Evolutionary conservation across 2,329 filamentous ascomycete species (phyloP).

Genomic region (Eurotiales sp.): DNA sequence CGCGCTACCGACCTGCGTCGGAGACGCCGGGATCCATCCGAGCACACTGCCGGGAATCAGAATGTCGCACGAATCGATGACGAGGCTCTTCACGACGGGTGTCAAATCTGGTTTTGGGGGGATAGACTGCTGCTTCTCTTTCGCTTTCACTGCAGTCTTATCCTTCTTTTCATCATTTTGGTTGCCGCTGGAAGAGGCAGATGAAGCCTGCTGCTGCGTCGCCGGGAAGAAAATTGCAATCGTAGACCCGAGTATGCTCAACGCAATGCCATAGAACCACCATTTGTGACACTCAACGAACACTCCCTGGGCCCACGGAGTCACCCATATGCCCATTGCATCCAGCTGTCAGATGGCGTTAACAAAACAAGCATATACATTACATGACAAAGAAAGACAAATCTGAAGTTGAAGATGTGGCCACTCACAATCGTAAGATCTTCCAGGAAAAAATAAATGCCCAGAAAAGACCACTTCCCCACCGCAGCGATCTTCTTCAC

Average conservation of each 20-base stretch:
- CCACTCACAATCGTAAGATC: constrained; percentile 57
- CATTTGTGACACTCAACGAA: constrained; percentile 62
- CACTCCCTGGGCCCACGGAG: constrained; percentile 43
- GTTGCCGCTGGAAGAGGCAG: not conserved
- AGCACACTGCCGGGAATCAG: constrained; percentile 58
- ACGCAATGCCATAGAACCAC: constrained; percentile 63
- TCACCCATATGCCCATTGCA: constrained; percentile 50
- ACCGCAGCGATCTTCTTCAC: constrained; percentile 49
- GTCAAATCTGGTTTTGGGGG: constrained; percentile 7
- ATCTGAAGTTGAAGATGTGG: no score
- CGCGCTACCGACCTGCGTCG: constrained; percentile 53
- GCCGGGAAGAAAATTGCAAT: constrained; percentile 28
- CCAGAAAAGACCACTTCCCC: constrained; percentile 57
- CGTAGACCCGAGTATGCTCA: constrained; percentile 42
- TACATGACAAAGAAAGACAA: constrained; percentile 9
- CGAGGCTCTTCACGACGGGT: constrained; percentile 45
- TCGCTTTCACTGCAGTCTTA: constrained; percentile 7
- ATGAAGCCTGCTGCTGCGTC: not conserved
- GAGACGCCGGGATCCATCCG: constrained; percentile 56
- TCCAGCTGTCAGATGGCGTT: constrained; percentile 32
- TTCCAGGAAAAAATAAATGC: constrained; percentile 66
- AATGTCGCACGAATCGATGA: constrained; percentile 60
- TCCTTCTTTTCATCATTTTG: constrained; percentile 19
- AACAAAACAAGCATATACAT: not conserved
- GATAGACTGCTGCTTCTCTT: constrained; percentile 18